Base-by-base conservation (phyloP, 2,329 filamentous ascomycete species). In the Paraphaeosphaeria sporulosa region DNA sequence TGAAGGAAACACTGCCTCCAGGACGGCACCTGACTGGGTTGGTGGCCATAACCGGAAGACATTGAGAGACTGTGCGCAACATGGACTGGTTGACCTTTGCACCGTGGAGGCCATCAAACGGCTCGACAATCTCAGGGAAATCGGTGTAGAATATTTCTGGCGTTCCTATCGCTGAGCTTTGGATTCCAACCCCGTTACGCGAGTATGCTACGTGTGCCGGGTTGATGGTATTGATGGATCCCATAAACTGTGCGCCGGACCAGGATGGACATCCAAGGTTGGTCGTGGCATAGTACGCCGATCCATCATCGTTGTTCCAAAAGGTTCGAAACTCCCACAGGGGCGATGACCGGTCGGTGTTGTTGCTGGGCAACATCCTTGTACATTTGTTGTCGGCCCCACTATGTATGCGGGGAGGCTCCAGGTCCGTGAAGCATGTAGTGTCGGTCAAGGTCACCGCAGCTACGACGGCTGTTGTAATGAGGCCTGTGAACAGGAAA, bases 71-170 rank as follows among this genome's bases (percentile, higher is more conserved):
- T 12, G 44, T 55, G 9, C 57, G 57, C 8, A 59, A 38, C 17
- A 46, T 59, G 17, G 51, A 44, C 25, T 59, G 43, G 52, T 55
- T 42, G 21, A 59, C 49, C 10, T 23, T 34, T 23, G 44, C 43
- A 27, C 57, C 57, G 25, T 44, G 23, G 2, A 50, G 34, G 5
- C 36, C 36, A n/a, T 59, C 57, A 15, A 42, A 36, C 15, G 57
- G 57, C 15, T 59, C 57, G 44, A 44, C 30, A 6, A 55, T 23
- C 4, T 54, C 30, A 12, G 57, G 57, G 34, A 59, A 59, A 19
- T 59, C 44, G 12, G 57, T 59, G n/a, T 59, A 59, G 21, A 59
- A 59, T n/a, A 59, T 55, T 23, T 59, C 57, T 12, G 57, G 57
- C 4, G 51, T 49, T 38, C 57, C 57, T 15, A 59, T 59, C 5